Percentiles rank a stretch among this genome's conserved stretches.
phyloP scores from a whole-genome alignment of 495 filamentous ascomycete species.

The Penicillium antarcticum region DNA sequence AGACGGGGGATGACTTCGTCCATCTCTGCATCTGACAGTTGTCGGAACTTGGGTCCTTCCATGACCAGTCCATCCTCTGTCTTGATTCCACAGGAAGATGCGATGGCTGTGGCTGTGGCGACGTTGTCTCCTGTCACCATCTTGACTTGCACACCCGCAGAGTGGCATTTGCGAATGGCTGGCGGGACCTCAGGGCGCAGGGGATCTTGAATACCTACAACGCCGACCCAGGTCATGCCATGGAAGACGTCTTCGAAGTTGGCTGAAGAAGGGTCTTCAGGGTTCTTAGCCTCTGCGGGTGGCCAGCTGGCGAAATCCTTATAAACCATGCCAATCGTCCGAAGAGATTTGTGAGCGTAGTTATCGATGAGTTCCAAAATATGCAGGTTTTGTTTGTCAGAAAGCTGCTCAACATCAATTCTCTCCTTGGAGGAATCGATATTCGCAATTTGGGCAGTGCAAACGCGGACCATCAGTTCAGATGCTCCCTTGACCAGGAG shows the following conservation, averaged over 20 bases:
- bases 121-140: constrained; percentile 91
- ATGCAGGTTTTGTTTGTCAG: constrained; percentile 22
- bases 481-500: constrained; percentile 69
- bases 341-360: constrained; percentile 57
- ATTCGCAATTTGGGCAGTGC: constrained; percentile 34
- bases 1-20: constrained; percentile 69
- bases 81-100: constrained; percentile 78
- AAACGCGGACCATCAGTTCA: constrained; percentile 58
- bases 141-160: constrained; percentile 77
- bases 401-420: constrained; percentile 35
- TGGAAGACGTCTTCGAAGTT: constrained; percentile 55
- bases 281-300: constrained; percentile 38
- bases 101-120: constrained; percentile 78
- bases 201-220: constrained; percentile 68
- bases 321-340: constrained; percentile 62
- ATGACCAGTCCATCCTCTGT: constrained; percentile 69
- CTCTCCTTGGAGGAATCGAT: constrained; percentile 22
- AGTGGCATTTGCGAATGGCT: constrained; percentile 70
- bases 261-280: constrained; percentile 48
- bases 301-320: constrained; percentile 64
- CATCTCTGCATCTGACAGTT: constrained; percentile 67
- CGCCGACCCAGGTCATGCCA: constrained; percentile 58
- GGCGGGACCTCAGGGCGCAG: constrained; percentile 69
- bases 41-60: constrained; percentile 82
- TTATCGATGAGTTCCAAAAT: constrained; percentile 46